Percentiles rank a stretch among this genome's conserved stretches.
Evolutionary conservation across 352 stramenopile species (phyloP).

Genomic region (Elongisporangium prolatum): DNA sequence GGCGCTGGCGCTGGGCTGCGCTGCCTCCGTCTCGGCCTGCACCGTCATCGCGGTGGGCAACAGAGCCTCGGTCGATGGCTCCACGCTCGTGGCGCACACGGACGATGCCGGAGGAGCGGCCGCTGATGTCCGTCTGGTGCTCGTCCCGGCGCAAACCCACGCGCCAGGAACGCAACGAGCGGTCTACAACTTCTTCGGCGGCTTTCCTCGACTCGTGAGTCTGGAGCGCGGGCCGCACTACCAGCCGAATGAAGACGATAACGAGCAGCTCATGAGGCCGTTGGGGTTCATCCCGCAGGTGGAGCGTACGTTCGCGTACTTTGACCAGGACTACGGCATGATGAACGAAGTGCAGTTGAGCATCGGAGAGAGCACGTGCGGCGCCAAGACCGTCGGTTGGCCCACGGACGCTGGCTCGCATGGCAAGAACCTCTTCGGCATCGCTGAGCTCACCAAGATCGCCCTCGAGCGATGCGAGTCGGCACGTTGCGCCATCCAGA

Average conservation of each 20-base stretch:
- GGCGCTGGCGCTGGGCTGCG: conserved; percentile 1
- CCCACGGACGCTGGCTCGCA: conserved; percentile 32
- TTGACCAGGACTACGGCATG: conserved; percentile 93
- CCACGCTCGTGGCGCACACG: conserved; percentile 87
- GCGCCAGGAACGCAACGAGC: conserved; percentile 26
- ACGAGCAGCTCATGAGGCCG: conserved; percentile 36
- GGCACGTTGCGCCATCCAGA: conserved; percentile 74
- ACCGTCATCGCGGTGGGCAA: conserved; percentile 86
- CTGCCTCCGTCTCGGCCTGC: conserved; percentile 31
- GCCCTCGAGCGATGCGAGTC: conserved; percentile 87
- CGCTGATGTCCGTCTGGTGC: conserved; percentile 88
- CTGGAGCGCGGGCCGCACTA: conserved; percentile 73
- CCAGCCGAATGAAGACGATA: conserved; percentile 13
- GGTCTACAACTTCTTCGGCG: conserved; percentile 67
- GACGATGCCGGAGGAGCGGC: conserved; percentile 72
- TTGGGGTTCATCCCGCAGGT: conserved; percentile 90
- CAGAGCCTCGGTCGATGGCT: conserved; percentile 73
- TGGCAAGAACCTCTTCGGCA: conserved; percentile 88
- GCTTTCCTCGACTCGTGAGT: conserved; percentile 70
- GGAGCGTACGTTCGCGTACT: conserved; percentile 89
- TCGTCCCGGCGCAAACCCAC: conserved; percentile 84
- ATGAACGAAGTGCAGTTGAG: conserved; percentile 94
- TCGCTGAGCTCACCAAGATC: conserved; percentile 87
- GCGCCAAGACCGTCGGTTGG: conserved; percentile 78
- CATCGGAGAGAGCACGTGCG: conserved; percentile 94